A percentile compares a stretch with the other conserved stretches of the same genome.
These are phyloP conservation scores for Pseudozyma thailandica DNA, from an alignment of 1,284 basidiomycete species.

Conservation along the genomic window DNA sequence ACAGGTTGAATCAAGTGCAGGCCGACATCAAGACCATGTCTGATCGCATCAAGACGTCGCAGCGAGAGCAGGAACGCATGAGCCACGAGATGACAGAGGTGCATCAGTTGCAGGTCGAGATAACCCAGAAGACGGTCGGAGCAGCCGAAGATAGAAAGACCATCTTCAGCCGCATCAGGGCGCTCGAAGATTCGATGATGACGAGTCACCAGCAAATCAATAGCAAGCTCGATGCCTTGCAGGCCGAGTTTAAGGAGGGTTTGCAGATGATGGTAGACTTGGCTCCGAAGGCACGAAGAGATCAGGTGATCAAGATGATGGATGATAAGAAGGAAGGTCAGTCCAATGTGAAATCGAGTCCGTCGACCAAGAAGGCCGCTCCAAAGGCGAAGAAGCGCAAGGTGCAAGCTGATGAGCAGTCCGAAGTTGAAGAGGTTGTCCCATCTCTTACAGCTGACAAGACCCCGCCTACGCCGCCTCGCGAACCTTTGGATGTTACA, in stretches of 20 bases:
- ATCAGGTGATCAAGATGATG: background rate
- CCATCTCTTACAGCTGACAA: background rate
- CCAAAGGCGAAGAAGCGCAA: conserved; percentile 19
- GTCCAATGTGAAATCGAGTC: conserved; percentile 4
- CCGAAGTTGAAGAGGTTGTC: background rate
- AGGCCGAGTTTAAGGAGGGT: conserved; percentile 9
- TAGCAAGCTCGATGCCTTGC: conserved; percentile 12
- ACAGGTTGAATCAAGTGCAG: conserved; percentile 16
- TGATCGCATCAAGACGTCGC: background rate
- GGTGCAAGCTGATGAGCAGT: background rate
- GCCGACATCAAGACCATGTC: conserved; percentile 10
- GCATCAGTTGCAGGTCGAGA: conserved; percentile 19
- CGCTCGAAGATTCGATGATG: conserved; percentile 15
- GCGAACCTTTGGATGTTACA: background rate
- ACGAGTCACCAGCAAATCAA: conserved; percentile 13
- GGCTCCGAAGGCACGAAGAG: conserved; percentile 2
- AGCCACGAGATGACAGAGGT: conserved; percentile 5
- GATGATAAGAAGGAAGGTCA: conserved; percentile 4
- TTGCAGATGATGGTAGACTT: conserved; percentile 11
- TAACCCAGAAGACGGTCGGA: conserved; percentile 12
- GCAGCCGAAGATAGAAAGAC: conserved; percentile 19
- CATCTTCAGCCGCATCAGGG: conserved; percentile 21
- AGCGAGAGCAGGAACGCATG: conserved; percentile 10
- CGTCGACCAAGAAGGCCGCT: conserved; percentile 14
- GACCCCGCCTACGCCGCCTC: background rate